phyloP scores from a whole-genome alignment of 768 basidiomycete genomes.

The Leccinum variicolor region DNA sequence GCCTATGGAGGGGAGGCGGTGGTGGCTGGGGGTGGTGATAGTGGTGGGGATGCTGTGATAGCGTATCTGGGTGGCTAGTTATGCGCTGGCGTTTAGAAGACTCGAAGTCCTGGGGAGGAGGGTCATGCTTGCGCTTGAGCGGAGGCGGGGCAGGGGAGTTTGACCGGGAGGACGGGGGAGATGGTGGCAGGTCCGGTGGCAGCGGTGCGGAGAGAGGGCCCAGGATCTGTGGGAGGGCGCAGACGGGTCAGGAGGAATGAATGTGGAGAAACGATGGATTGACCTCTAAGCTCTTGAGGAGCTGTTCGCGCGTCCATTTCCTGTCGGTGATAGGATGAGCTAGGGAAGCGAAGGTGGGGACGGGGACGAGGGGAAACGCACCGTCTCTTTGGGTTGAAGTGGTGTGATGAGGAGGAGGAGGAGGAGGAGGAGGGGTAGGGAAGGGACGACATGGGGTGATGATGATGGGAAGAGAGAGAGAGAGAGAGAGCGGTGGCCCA shows the following conservation, averaged over 20 bases:
- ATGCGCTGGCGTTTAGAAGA: conserved; percentile 33
- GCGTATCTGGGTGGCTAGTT: conserved; percentile 20
- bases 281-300: conserved; percentile 42
- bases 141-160: conserved; percentile 37
- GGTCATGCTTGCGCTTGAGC: conserved; percentile 38
- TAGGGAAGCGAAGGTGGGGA: conserved; percentile 11
- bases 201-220: conserved; percentile 38
- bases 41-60: conserved; percentile 29
- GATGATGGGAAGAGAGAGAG: conserved; percentile 34
- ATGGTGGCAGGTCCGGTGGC: conserved; percentile 43
- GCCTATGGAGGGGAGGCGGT: conserved; percentile 15
- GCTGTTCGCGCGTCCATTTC: conserved; percentile 35
- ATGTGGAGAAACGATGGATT: background rate
- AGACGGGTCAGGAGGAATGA: conserved; percentile 16
- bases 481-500: conserved; percentile 33
- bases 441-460: conserved; percentile 32
- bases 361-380: conserved; percentile 17
- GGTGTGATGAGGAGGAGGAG: conserved; percentile 7
- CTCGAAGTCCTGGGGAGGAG: conserved; percentile 21
- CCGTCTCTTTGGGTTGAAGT: conserved; percentile 33
- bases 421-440: conserved; percentile 26
- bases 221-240: conserved; percentile 33
- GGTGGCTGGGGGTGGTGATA: conserved; percentile 27
- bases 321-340: conserved; percentile 27
- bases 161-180: conserved; percentile 43